Evolutionary conservation across 495 filamentous ascomycete species (phyloP), one percentile per base, ranked within the genome.

Genomic region (Aspergillus indologenus): DNA sequence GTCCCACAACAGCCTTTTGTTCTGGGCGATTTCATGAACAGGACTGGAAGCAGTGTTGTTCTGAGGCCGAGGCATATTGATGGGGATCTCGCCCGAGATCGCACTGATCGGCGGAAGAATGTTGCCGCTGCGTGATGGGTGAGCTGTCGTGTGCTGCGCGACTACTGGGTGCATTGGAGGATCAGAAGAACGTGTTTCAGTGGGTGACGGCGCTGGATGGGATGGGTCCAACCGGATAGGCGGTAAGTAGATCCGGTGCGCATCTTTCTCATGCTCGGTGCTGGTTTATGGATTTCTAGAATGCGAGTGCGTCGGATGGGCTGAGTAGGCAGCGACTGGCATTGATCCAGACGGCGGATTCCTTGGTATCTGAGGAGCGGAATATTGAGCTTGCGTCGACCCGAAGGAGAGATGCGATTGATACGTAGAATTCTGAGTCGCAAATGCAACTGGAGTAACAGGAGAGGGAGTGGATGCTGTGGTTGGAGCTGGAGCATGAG

Each of bases 391-490:
- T 45, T 71, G 72, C 2, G 75, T 70, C 24, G 75, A 70, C 29
- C 73, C 70, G 53, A 79, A 79, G n/a, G 74, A 71, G 8, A 79
- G 65, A 40, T 78, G 74, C 18, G 75, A 78, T 44, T 65, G 67
- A 53, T 76, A 77, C 7, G 65, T 57, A 0, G 72, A 61, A 18
- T 60, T 67, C 26, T 68, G 62, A 42, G 65, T 50, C 14, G 66
- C 44, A 9, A 60, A 54, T 17, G 56, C 52, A 34, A 52, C 29
- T 20, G 63, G 44, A 20, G 56, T 49, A 31, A 66, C 46, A 45
- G 68, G 64, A 20, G 65, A 50, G 17, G 72, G 71, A 20, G 69
- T 52, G n/a, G 63, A 53, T 15, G 58, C 43, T 17, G 60, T 8
- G n/a, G 62, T 61, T 45, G 68, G 62, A 45, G 71, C 61, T 34